Percentiles rank a stretch among this genome's conserved stretches.
These are phyloP conservation scores for Pseudogymnoascus sp. DNA, from an alignment of 2,329 filamentous ascomycete species.

Conservation along the genomic window DNA sequence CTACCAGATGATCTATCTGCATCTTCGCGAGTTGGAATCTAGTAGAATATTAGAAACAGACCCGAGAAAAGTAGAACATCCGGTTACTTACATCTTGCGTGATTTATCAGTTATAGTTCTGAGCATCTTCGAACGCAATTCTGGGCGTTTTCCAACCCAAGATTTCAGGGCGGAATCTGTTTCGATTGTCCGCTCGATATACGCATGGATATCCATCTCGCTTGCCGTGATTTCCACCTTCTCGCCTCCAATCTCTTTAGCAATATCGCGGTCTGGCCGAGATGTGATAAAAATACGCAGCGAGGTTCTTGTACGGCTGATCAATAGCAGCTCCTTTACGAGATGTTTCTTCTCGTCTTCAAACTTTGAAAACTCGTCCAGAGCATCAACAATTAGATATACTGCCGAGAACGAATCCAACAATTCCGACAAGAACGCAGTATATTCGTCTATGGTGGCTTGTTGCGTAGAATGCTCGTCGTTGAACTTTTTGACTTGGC, in stretches of 20 bases:
- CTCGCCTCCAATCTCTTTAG: neutral
- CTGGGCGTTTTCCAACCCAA: neutral
- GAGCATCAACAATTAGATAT: neutral
- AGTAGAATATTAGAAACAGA: neutral
- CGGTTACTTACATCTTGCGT: neutral
- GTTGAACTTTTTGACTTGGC: neutral
- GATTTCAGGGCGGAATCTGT: neutral
- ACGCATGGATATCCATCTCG: neutral
- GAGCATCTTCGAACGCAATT: neutral
- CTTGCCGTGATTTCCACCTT: neutral
- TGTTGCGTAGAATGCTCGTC: neutral
- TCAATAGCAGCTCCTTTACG: neutral
- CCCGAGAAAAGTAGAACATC: neutral
- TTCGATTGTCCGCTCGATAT: neutral
- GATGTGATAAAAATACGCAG: neutral
- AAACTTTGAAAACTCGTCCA: neutral
- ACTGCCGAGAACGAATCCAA: neutral
- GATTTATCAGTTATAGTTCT: neutral
- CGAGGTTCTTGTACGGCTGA: neutral
- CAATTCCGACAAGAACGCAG: neutral
- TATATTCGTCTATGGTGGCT: neutral
- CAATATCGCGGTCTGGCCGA: neutral
- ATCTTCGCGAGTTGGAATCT: slow-evolving; percentile 1
- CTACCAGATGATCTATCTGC: neutral
- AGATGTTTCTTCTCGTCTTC: neutral